Conservation (phyloP, 306 rosid species). For the Styphnolobium japonicum region DNA sequence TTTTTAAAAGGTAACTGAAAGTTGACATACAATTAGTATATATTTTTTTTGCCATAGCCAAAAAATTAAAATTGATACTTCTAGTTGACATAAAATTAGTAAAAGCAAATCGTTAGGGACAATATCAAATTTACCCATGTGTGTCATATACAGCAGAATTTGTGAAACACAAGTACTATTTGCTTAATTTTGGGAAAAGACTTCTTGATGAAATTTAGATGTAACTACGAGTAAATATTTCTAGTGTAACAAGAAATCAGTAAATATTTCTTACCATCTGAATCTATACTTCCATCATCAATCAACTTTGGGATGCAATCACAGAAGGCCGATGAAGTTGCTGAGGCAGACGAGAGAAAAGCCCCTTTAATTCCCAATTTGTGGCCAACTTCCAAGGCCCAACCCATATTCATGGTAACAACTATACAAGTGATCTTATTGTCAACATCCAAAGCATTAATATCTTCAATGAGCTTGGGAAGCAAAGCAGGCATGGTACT, state of each 20-base stretch:
- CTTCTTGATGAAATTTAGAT: too few relatives aligned
- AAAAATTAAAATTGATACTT: too few relatives aligned
- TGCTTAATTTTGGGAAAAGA: too few relatives aligned
- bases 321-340: neutral
- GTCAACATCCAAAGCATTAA: neutral
- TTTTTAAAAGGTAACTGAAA: too few relatives aligned
- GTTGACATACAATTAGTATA: too few relatives aligned
- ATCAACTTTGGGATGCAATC: neutral
- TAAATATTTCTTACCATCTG: neutral
- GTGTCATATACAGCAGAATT: too few relatives aligned
- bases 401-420: neutral
- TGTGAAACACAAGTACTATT: too few relatives aligned
- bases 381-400: slow-evolving; percentile 26
- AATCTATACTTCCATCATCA: slow-evolving; percentile 18
- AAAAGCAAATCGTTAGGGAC: too few relatives aligned
- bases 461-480: slow-evolving; percentile 15
- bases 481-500: slow-evolving; percentile 23
- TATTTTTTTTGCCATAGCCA: too few relatives aligned
- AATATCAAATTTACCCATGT: too few relatives aligned
- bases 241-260: neutral
- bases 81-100: too few relatives aligned
- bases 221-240: too few relatives aligned
- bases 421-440: slow-evolving; percentile 6
- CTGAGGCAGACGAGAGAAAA: slow-evolving; percentile 12
- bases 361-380: slow-evolving; percentile 20